Percentiles rank a stretch among this genome's conserved stretches.
phyloP scores from a whole-genome alignment of 2,329 filamentous ascomycete genomes.

The Diaporthe caulivora region DNA sequence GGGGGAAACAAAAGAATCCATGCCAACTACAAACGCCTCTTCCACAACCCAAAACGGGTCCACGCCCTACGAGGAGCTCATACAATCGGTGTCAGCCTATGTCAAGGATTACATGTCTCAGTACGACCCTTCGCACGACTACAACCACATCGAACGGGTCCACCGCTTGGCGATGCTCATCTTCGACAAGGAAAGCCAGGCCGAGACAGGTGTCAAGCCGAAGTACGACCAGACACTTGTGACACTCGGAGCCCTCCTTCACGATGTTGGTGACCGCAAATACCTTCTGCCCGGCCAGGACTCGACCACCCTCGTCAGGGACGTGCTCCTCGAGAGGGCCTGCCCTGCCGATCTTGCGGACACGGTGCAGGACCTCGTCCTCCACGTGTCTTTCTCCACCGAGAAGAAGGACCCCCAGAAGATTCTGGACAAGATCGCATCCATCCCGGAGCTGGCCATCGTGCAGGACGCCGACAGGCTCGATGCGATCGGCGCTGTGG shows the following conservation, averaged over 20 bases:
- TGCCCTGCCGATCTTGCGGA: slow-evolving; percentile 70
- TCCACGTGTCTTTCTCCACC: slow-evolving; percentile 82
- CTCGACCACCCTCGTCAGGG: slow-evolving; percentile 65
- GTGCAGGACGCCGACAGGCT: slow-evolving; percentile 94
- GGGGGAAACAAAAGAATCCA: not conserved
- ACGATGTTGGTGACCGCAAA: slow-evolving; percentile 91
- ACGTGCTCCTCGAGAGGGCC: slow-evolving; percentile 69
- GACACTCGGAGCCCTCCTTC: slow-evolving; percentile 80
- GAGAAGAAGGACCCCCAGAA: slow-evolving; percentile 75
- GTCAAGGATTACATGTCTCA: slow-evolving; percentile 79
- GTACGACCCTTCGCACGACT: slow-evolving; percentile 91
- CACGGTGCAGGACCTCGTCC: slow-evolving; percentile 78
- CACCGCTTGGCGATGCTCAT: slow-evolving; percentile 77
- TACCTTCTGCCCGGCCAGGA: slow-evolving; percentile 74
- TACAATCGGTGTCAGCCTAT: slow-evolving; percentile 69
- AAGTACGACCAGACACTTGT: slow-evolving; percentile 66
- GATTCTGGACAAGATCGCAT: slow-evolving; percentile 69
- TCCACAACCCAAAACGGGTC: not conserved
- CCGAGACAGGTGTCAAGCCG: slow-evolving; percentile 38
- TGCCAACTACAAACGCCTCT: not conserved
- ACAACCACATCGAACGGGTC: slow-evolving; percentile 85
- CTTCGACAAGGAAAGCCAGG: slow-evolving; percentile 60
- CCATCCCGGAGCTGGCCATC: slow-evolving; percentile 81
- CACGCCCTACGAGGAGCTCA: slow-evolving; percentile 50
- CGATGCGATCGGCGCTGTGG: slow-evolving; percentile 89